Base-by-base conservation (phyloP, 306 rosid species). In the Dryas drummondii region DNA sequence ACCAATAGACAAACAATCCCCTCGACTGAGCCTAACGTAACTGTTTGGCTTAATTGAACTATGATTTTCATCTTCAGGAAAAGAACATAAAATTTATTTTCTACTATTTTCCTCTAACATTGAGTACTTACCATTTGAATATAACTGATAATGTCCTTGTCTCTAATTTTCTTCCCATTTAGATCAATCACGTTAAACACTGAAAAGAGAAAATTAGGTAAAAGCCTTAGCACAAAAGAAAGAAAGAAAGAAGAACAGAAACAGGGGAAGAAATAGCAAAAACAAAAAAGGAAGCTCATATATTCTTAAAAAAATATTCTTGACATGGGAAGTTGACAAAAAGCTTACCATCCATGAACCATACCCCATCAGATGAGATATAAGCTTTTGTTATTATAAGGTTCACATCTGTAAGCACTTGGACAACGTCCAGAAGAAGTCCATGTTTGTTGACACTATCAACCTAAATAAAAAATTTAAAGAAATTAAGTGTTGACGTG, bases 271-370 rank as follows among this genome's bases (percentile, higher is more conserved):
- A 53, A 6, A 58, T 48, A 56, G 57, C 67, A 7, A 60, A 16
- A 40, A 60, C 6, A 72, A 7, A 60, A 16, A 40, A 60, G 9
- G 63, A 57, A 17, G 48, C 45, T 72, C 70, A 22, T 8, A 26
- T 6, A 17, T 52, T 52, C 19, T 52, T 4, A 12, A 52, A 15
- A 6, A 45, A 5, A 3, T 4, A 54, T 11, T 0, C 15, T 40
- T 41, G 63, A 11, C 54, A 17, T 6, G 54, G 54, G 53, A 55
- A 54, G 52, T 57, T 45, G 45, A 32, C 5, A 66, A 75, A 75
- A 79, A 76, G 68, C 62, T 73, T 84, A 92, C 99, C 99, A 80
- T 94, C 99, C 99, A 94, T 94, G 86, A 90, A 94, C 97, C 97
- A 92, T 48, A 90, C 90, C 49, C 93, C 99, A 77, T 94, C 99